Evolutionary conservation across 768 basidiomycete genomes (phyloP).

Genomic region (Leccinum ochraceum): DNA sequence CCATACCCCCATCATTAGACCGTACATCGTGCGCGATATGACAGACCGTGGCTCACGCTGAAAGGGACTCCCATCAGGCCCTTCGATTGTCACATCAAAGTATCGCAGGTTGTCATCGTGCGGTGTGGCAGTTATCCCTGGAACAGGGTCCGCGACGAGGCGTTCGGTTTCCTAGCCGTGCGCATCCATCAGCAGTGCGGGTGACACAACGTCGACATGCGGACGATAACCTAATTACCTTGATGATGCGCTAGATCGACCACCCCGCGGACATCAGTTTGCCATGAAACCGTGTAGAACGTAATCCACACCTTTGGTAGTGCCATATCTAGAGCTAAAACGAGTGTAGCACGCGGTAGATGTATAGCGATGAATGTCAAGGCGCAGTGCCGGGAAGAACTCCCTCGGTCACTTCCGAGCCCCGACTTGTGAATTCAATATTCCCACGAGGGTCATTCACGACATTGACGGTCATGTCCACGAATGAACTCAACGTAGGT

Average conservation of each 20-base stretch:
- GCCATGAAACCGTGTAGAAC: not conserved
- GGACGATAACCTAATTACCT: slow-evolving; percentile 35
- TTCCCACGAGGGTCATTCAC: slow-evolving; percentile 23
- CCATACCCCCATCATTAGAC: slow-evolving; percentile 36
- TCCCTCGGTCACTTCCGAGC: slow-evolving; percentile 11
- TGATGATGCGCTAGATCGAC: slow-evolving; percentile 49
- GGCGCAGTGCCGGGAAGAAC: slow-evolving; percentile 1
- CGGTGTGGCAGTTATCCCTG: slow-evolving; percentile 92
- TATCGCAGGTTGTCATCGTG: slow-evolving; percentile 98
- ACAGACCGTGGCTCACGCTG: slow-evolving; percentile 52
- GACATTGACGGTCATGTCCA: slow-evolving; percentile 19
- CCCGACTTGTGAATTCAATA: slow-evolving; percentile 11
- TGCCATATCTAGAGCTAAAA: slow-evolving; percentile 31
- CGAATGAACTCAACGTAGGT: slow-evolving; percentile 22
- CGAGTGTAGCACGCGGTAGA: slow-evolving; percentile 15
- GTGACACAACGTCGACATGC: slow-evolving; percentile 17
- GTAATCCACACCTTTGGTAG: slow-evolving; percentile 36
- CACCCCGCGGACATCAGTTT: slow-evolving; percentile 11
- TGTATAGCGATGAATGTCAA: slow-evolving; percentile 14
- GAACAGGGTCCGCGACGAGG: slow-evolving; percentile 93
- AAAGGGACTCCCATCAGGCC: slow-evolving; percentile 94
- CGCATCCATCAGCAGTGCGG: slow-evolving; percentile 22
- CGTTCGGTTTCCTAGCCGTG: slow-evolving; percentile 88
- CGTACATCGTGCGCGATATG: not conserved
- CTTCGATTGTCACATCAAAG: slow-evolving; percentile 97